Evolutionary conservation across 2,329 filamentous ascomycete genomes (phyloP).

Genomic region (Monilinia laxa): DNA sequence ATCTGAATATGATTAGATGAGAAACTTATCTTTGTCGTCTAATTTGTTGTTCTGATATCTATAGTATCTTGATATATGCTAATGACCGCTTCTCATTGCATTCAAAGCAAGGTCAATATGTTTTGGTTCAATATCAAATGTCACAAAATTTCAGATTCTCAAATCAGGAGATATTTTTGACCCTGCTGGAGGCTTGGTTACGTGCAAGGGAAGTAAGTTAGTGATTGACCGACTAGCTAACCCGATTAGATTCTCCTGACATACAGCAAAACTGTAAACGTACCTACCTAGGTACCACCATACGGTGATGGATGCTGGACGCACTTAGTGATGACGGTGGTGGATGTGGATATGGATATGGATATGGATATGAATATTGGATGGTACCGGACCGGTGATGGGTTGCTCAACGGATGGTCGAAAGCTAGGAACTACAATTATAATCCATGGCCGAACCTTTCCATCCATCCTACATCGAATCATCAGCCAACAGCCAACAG

Average conservation of each 20-base stretch:
- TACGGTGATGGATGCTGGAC: constrained; percentile 2
- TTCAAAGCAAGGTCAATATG: neutral
- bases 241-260: constrained; percentile 10
- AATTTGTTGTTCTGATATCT: too few relatives aligned
- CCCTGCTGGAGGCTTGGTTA: neutral
- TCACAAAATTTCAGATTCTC: neutral
- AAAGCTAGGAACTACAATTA: constrained; percentile 10
- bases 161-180: neutral
- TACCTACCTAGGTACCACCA: constrained; percentile 5
- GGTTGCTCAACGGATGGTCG: neutral
- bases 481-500: neutral
- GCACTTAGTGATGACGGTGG: neutral
- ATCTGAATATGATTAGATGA: too few relatives aligned
- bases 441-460: constrained; percentile 8
- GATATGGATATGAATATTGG: neutral
- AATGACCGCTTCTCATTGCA: too few relatives aligned
- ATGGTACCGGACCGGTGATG: neutral
- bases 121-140: neutral
- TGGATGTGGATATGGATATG: too few relatives aligned
- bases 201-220: neutral
- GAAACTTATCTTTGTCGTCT: neutral
- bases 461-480: constrained; percentile 6
- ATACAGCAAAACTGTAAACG: constrained; percentile 3
- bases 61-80: too few relatives aligned
- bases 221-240: constrained; percentile 16